These are phyloP conservation scores for Xylariaceae sp. DNA, from an alignment of 2,329 filamentous ascomycete species.

Conservation along the genomic window DNA sequence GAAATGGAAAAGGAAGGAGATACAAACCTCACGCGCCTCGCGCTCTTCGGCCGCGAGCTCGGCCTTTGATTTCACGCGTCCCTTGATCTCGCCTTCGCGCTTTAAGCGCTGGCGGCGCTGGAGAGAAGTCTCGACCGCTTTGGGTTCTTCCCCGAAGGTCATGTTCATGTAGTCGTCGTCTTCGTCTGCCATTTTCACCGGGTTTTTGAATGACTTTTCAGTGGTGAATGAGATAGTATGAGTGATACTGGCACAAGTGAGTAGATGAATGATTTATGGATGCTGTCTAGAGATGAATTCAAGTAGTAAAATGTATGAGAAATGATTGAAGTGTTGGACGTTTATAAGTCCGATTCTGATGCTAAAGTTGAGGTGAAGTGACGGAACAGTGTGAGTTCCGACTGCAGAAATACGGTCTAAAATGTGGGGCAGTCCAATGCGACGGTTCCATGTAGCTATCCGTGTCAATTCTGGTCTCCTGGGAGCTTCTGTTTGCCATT, in stretches of 20 bases:
- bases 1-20: too few relatives aligned
- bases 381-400: too few relatives aligned
- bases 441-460: too few relatives aligned
- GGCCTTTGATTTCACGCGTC: constrained; percentile 70
- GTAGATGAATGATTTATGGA: background rate
- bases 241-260: background rate
- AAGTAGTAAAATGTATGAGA: background rate
- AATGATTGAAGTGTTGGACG: background rate
- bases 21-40: constrained; percentile 55
- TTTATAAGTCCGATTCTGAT: too few relatives aligned
- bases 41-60: constrained; percentile 72
- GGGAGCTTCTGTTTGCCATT: too few relatives aligned
- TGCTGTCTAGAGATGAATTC: background rate
- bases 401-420: background rate
- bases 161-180: constrained; percentile 98
- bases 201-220: background rate
- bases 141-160: constrained; percentile 64
- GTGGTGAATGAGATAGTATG: background rate
- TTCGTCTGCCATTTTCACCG: constrained; percentile 41
- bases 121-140: constrained; percentile 52
- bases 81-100: constrained; percentile 62
- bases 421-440: background rate
- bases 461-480: too few relatives aligned
- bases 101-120: constrained; percentile 50
- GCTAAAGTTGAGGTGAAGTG: too few relatives aligned